Conservation (phyloP, 2,329 filamentous ascomycete genomes). For the Neonectria magnoliae region DNA sequence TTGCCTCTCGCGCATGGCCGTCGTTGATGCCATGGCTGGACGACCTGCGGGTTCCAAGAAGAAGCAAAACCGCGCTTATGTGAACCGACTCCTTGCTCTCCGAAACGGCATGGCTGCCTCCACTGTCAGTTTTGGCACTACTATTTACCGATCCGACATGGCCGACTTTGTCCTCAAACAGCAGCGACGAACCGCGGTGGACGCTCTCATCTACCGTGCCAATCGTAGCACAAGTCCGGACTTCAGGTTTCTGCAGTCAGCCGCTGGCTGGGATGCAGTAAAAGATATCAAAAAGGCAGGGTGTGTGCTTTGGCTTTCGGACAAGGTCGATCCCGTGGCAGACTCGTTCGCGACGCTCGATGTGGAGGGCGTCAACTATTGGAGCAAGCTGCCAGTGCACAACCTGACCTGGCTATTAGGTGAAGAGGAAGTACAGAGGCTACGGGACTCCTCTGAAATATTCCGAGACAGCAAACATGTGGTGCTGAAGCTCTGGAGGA, state of each 20-base stretch:
- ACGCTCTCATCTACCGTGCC: conserved; percentile 52
- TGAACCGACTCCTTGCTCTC: conserved; percentile 26
- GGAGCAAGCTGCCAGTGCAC: conserved; percentile 59
- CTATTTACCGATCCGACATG: conserved; percentile 63
- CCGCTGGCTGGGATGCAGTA: conserved; percentile 57
- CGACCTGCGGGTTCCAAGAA: conserved; percentile 2
- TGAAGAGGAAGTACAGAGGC: conserved; percentile 50
- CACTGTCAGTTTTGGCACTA: conserved; percentile 10
- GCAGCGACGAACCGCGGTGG: conserved; percentile 58
- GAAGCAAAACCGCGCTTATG: conserved; percentile 14
- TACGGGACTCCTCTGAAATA: conserved; percentile 49
- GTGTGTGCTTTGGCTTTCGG: conserved; percentile 56
- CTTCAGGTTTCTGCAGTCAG: conserved; percentile 53
- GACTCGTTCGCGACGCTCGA: conserved; percentile 58
- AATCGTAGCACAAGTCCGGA: conserved; percentile 26
- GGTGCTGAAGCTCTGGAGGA: conserved; percentile 53
- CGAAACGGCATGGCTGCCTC: conserved; percentile 43
- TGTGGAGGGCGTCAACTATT: conserved; percentile 47
- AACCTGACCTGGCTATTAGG: conserved; percentile 64
- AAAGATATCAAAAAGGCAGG: conserved; percentile 52
- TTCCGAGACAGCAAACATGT: conserved; percentile 53
- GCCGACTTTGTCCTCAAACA: conserved; percentile 59
- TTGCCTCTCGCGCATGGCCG: conserved; percentile 41
- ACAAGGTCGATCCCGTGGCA: conserved; percentile 36
- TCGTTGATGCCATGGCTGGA: conserved; percentile 42